phyloP scores from a whole-genome alignment of 179 eudicot species.

The Corrigiola litoralis region DNA sequence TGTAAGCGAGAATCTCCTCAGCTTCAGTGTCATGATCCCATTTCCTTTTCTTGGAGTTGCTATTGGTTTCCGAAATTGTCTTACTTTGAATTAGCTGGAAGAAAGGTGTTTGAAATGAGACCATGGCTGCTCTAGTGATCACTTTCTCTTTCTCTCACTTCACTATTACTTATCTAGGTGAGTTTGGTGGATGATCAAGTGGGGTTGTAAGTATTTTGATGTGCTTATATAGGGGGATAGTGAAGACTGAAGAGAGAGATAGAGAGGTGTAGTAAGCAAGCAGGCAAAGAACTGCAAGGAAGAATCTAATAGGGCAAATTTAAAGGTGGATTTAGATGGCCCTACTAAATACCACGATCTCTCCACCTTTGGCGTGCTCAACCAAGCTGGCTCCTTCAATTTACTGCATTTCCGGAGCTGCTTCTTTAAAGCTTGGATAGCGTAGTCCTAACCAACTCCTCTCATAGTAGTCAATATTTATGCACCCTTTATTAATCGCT shows the following conservation, averaged over 20 bases:
- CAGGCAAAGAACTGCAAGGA: slow-evolving; percentile 28
- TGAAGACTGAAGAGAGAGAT: not conserved
- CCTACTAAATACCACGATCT: slow-evolving; percentile 20
- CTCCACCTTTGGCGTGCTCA: slow-evolving; percentile 32
- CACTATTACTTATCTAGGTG: not conserved
- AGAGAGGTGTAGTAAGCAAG: slow-evolving; percentile 11
- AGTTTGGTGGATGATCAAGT: slow-evolving; percentile 13
- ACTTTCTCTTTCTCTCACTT: not conserved
- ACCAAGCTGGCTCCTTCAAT: slow-evolving; percentile 19
- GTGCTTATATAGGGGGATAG: slow-evolving; percentile 16
- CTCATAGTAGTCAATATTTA: slow-evolving; percentile 29
- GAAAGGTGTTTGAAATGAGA: slow-evolving; percentile 37
- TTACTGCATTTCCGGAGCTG: slow-evolving; percentile 19
- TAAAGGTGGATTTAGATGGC: slow-evolving; percentile 37
- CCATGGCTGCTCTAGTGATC: slow-evolving; percentile 14
- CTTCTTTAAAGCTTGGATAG: slow-evolving; percentile 32
- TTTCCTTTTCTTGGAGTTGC: slow-evolving; percentile 27
- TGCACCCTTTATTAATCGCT: slow-evolving; percentile 17
- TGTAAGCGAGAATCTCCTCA: slow-evolving; percentile 21
- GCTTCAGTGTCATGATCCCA: slow-evolving; percentile 14
- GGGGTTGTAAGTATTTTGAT: not conserved
- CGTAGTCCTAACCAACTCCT: slow-evolving; percentile 41
- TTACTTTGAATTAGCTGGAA: slow-evolving; percentile 20
- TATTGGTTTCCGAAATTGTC: slow-evolving; percentile 4
- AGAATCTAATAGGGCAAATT: slow-evolving; percentile 47